Evolutionary conservation across 2,329 filamentous ascomycete genomes (phyloP), one percentile per base, ranked within the genome.

Genomic region (Paracoccidioides lutzii): DNA sequence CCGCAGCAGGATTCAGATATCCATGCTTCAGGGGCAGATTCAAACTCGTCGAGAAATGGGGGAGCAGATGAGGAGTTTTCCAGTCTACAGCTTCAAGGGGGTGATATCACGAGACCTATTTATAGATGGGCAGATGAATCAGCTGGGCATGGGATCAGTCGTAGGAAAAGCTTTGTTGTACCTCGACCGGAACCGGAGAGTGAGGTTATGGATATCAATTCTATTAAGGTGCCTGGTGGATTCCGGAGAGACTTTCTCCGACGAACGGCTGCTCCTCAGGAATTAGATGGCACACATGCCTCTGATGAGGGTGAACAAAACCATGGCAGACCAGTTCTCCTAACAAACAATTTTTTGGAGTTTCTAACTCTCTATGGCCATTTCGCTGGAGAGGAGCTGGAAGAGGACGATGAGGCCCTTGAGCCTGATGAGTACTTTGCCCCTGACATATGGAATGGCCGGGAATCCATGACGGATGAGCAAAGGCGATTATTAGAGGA

Each of bases 101-200:
- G 93, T 60, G 93, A 98, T 68, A 86, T 96, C 56, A 96, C 91
- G 30, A 80, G 93, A 58, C 88, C 91, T 55, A 95, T 98, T 64
- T 98, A 98, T 76, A 85, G 88, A 63, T 98, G 94, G 88, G 89
- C 90, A 5, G 90, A 97, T 69, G 88, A 94, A 68, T 87, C 87
- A 53, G 84, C 94, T 66, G 77, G 82, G 49, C 81, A 84, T 61
- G 74, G 76, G 50, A 72, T 74, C 14, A 70, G 85, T 63, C 82
- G 91, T 64, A 95, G 90, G 73, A 85, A 90, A 74, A 97, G 90
- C 71, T 96, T 96, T 69, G 83, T 85, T 64, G 74, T 88, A 48
- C 78, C 85, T 40, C 81, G 89, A 37, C 87, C 88, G 5, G 83
- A 87, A 38, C 88, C 89, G 0, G 87, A 93, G 66, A 82, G 84